Percentiles rank a stretch among this genome's conserved stretches.
phyloP scores from a whole-genome alignment of 164 flowering plant genomes.

The Saururus chinensis region DNA sequence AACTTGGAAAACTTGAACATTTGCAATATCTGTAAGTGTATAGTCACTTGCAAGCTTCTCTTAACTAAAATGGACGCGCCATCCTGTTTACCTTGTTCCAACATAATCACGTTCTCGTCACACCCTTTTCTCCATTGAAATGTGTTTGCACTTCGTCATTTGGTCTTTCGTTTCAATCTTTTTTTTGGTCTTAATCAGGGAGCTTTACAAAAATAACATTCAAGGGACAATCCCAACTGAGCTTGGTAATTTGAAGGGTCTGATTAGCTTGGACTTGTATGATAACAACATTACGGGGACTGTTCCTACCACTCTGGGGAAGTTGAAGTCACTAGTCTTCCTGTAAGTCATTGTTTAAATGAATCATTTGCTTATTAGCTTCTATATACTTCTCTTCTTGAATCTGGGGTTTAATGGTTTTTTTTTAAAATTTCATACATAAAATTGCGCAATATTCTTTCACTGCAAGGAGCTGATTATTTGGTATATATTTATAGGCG shows the following conservation, averaged over 20 bases:
- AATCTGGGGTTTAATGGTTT: not conserved
- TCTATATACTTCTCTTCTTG: not conserved
- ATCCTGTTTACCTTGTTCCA: not conserved
- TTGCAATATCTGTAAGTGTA: conserved; percentile 76
- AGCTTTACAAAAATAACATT: conserved; percentile 82
- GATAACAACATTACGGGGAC: conserved; percentile 74
- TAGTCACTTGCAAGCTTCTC: not conserved
- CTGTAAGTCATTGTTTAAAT: conserved; percentile 40
- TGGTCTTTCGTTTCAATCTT: not conserved
- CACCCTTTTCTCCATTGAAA: not conserved
- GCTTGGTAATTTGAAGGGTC: conserved; percentile 77
- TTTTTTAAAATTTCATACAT: not conserved
- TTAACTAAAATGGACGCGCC: too few species aligned
- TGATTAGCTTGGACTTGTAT: conserved; percentile 85
- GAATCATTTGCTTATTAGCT: not conserved
- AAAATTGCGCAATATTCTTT: not conserved
- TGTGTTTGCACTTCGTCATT: not conserved
- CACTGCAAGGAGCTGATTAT: conserved; percentile 1
- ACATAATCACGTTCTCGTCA: too few species aligned
- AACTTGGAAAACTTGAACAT: conserved; percentile 81
- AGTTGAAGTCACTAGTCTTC: conserved; percentile 75
- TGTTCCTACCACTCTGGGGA: conserved; percentile 69
- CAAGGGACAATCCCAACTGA: conserved; percentile 83
- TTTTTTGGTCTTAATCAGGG: conserved; percentile 31
- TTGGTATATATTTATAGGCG: conserved; percentile 35